These are phyloP conservation scores for Neonectria coccinea DNA, from an alignment of 2,329 filamentous ascomycete species.

Conservation along the genomic window DNA sequence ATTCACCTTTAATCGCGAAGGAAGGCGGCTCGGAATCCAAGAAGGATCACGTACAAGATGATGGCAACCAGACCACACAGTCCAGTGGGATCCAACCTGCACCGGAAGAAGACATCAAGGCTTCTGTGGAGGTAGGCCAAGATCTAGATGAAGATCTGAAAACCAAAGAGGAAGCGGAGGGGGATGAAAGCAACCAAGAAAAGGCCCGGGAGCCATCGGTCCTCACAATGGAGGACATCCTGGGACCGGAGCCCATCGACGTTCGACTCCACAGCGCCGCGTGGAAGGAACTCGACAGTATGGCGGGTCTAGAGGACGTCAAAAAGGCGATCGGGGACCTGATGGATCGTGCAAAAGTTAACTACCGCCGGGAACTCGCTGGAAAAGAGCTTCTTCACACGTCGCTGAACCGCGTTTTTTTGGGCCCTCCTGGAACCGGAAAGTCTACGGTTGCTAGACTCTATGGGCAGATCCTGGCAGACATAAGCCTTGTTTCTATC, in stretches of 20 bases:
- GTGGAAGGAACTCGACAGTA: background rate
- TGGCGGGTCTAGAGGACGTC: background rate
- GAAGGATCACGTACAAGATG: background rate
- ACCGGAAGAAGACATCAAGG: background rate
- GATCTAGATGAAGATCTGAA: background rate
- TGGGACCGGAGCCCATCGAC: background rate
- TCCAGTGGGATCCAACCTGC: background rate
- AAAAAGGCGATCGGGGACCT: background rate
- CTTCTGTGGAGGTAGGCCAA: background rate
- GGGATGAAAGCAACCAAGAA: background rate
- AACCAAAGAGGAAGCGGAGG: background rate
- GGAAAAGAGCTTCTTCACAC: background rate
- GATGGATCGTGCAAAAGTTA: background rate
- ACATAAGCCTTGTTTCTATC: constrained; percentile 66
- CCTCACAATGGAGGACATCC: background rate
- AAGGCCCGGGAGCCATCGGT: background rate
- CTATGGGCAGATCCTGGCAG: constrained; percentile 73
- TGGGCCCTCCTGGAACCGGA: constrained; percentile 76
- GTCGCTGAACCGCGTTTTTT: constrained; percentile 54
- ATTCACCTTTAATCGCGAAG: background rate
- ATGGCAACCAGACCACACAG: background rate
- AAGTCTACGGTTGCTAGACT: constrained; percentile 78
- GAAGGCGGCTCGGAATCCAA: background rate
- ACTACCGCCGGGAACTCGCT: background rate
- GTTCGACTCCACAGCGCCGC: background rate